A percentile compares a stretch with the other conserved stretches of the same genome.
Conservation (phyloP, 257 asterid genomes). For the Coffea canephora region DNA sequence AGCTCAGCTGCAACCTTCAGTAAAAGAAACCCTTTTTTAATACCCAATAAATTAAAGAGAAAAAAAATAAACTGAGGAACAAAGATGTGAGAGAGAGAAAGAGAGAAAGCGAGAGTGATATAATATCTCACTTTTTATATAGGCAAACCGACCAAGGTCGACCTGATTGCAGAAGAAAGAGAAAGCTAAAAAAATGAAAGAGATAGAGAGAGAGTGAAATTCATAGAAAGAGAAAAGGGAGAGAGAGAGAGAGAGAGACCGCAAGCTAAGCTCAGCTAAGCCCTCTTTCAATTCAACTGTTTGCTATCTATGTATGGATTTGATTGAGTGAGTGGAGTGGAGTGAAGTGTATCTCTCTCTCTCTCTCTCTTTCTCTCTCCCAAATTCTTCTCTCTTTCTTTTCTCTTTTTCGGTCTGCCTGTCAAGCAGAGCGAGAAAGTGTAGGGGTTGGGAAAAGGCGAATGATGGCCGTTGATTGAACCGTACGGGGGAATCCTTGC, state of each 20-base stretch:
- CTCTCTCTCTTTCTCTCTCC: constrained; percentile 2
- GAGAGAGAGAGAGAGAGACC: constrained; percentile 7
- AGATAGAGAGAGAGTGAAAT: constrained; percentile 20
- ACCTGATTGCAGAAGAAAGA: constrained; percentile 73
- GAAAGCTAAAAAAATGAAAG: constrained; percentile 20
- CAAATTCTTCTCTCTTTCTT: neutral
- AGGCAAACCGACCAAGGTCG: constrained; percentile 61
- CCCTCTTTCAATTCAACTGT: neutral
- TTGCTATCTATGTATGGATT: neutral
- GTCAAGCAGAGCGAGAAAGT: constrained; percentile 24
- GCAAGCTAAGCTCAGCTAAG: too few relatives aligned
- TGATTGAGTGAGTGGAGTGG: constrained; percentile 12
- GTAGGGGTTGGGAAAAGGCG: constrained; percentile 20
- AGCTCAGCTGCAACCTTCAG: constrained; percentile 26
- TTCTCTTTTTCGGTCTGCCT: constrained; percentile 20
- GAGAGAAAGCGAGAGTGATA: constrained; percentile 22
- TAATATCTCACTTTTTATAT: constrained; percentile 23
- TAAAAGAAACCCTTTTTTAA: constrained; percentile 21
- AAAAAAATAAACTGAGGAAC: neutral
- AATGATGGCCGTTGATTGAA: constrained; percentile 44
- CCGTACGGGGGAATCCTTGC: constrained; percentile 54
- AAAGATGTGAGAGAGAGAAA: constrained; percentile 16
- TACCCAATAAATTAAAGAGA: neutral
- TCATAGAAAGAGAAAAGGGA: neutral
- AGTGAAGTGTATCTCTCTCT: constrained; percentile 6